Base-by-base conservation (phyloP, 108 stramenopile species). In the Cyclotella kingstonii region DNA sequence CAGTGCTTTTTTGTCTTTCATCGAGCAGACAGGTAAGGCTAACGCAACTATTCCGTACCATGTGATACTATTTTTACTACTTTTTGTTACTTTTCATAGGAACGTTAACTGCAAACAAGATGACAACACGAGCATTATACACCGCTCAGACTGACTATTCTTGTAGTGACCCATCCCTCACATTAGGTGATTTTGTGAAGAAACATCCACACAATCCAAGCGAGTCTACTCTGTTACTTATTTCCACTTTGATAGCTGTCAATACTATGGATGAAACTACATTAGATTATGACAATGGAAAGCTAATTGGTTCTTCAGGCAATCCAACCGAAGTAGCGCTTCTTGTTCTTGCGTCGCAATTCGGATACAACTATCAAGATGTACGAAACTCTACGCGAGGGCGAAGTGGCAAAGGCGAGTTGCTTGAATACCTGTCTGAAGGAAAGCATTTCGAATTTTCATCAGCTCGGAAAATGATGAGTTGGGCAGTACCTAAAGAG, bases 251-350 rank as follows among this genome's bases (percentile, higher is more conserved):
- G 23, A 78, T 94, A 25, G 39, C 85, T 3, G 77, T 94, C 49
- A 43, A 86, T 77, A 85, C 94, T 27, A 95, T 91, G 91, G 83
- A 93, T 61, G 91, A 92, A 63, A 83, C 85, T 10, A 80, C 83
- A 21, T 53, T 92, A 29, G 59, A 79, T 7, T 61, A 63, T 54
- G 75, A 79, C 23, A 34, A 54, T 33, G 50, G 67, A 11, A 83
- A 68, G 35, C 30, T 80, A n/a, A 44, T 46, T 12, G 67, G 57
- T 17, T 84, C 87, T 7, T 58, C 70, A 30, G 98, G 98, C 18
- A 96, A 94, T 70, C 92, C 94, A 7, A 98, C 98, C 1, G 98
- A 98, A 63, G 93, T 93, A 12, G 96, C 98, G 0, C 79, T 98
- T 23, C 73, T 98, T 5, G 35, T 67, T 9, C 62, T 95, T 34